Evolutionary conservation across 495 filamentous ascomycete genomes (phyloP), one percentile per base, ranked within the genome.

Genomic region (Xylaria castorea): DNA sequence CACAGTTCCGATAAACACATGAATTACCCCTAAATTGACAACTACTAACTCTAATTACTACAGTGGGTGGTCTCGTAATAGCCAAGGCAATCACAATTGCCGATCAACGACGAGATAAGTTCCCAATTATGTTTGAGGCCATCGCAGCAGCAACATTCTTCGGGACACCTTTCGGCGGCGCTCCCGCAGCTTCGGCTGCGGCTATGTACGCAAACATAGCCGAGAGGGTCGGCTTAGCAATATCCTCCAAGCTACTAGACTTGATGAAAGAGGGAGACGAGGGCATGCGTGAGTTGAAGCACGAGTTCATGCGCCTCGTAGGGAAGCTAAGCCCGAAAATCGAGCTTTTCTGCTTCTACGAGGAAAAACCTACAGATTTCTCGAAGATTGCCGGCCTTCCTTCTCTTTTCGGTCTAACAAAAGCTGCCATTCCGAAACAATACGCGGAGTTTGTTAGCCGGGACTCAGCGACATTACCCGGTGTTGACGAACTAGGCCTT

Each of bases 51-150:
- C 22, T 32, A 0, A 30, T 12, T 42, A 30, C 30, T 68, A 20
- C 9, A 68, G 66, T 92, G 51, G 91, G 91, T 3, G 91, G 91
- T 6, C 78, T 92, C 5, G 86, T 92, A 6, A 86, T 91, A 63
- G 81, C 81, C 58, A 82, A 83, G 62, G 81, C 79, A 25, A 73
- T 81, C 30, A 78, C 73, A 0, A 68, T 81, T 60, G 79, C 81
- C n/a, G 78, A 80, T 50, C 74, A 74, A 2, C 68, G 75, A 60
- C 73, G 74, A 14, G 78, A 79, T 50, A 74, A 71, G 44, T 80
- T 78, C 46, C 75, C 75, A 25, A 63, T 74, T 16, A 80, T 82
- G 76, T 83, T 80, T 55, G 80, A 83, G 68, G 75, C 73, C 18
- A 81, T 81, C 62, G 78, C 76, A 4, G 81, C 73, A 1, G 75